Evolutionary conservation across 495 filamentous ascomycete species (phyloP).

Genomic region (Penicillium daleae): DNA sequence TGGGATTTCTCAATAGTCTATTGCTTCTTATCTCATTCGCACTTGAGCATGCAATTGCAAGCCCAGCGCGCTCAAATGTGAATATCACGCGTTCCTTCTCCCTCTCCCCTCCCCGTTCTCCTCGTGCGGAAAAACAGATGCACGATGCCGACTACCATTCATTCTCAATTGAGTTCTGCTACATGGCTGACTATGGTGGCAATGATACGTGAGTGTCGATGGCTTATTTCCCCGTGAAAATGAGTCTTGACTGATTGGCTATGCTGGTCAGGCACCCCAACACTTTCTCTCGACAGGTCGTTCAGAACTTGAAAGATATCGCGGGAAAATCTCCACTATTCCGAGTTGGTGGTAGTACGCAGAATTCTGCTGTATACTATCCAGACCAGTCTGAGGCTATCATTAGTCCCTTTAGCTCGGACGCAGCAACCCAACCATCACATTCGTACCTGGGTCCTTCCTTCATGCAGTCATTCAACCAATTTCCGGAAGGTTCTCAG

Average conservation of each 20-base stretch:
- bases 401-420: background rate
- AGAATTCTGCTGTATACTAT: conserved; percentile 1
- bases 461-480: background rate
- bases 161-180: conserved; percentile 1
- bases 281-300: background rate
- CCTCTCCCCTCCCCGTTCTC: background rate
- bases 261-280: background rate
- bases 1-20: background rate
- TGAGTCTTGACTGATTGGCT: background rate
- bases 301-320: background rate
- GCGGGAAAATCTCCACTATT: background rate
- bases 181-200: background rate
- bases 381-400: background rate
- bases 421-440: background rate
- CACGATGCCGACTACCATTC: background rate
- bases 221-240: background rate
- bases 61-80: background rate
- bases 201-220: background rate
- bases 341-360: conserved; percentile 1
- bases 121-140: background rate
- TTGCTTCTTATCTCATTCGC: background rate
- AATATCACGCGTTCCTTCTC: background rate
- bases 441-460: background rate
- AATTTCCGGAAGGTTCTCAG: background rate
- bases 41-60: background rate